Evolutionary conservation across 2,329 filamentous ascomycete genomes (phyloP), one percentile per base, ranked within the genome.

Genomic region (Talaromyces sp.): DNA sequence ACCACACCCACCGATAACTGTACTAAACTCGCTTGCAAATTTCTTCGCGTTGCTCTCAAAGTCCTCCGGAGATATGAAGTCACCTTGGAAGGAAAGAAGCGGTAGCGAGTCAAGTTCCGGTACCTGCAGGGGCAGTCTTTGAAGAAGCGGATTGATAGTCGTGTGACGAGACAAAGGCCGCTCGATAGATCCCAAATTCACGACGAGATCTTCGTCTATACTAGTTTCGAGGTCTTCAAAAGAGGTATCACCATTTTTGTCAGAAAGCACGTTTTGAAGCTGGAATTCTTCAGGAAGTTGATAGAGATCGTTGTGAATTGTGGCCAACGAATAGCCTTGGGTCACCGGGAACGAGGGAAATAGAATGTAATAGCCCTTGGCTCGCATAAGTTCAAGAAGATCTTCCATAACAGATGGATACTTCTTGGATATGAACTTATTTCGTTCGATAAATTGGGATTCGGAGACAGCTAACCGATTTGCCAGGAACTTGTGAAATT

Each of bases 331-430:
- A 67, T 78, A 43, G 70, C 81, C 55, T 73, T 82, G 64, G 77
- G 74, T 64, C 2, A 67, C 67, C 6, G 71, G 61, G 21, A 84
- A 80, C 41, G 86, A 84, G 0, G 93, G 93, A 69, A 96, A 96
- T 0, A 96, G 75, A 58, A 90, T 86, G 66, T 84, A 86, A 75
- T 96, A 96, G 13, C 89, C 90, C 29, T 90, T 84, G 3, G 86
- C 84, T 13, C 89, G 85, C 64, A 90, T 89, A 17, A 97, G 82
- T 69, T 91, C 88, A 41, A 95, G 80, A 60, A 90, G 80, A 65
- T 91, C 87, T 73, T 96, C 89, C 59, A 91, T 81, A 87, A 91
- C 95, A 0, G 89, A 82, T 0, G 91, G 90, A 56, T 87, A 85
- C 11, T 80, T 83, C 64, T 86, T 86, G 55, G 86, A 86, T n/a